A percentile compares a stretch with the other conserved stretches of the same genome.
phyloP scores from a whole-genome alignment of 208 protist genomes.

The Trichomonas gallinae region DNA sequence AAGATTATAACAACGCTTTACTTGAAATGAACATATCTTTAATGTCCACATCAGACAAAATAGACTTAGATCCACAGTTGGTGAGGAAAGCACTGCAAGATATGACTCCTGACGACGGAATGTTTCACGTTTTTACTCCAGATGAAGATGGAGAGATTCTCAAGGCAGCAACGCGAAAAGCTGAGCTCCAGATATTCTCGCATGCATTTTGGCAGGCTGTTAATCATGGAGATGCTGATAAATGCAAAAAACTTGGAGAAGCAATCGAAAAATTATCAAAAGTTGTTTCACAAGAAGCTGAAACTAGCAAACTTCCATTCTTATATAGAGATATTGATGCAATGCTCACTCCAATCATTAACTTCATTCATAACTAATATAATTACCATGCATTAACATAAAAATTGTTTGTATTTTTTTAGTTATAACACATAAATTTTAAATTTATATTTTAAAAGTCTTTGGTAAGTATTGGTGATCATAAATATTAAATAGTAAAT shows the following conservation, averaged over 20 bases:
- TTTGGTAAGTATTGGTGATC: too few relatives aligned
- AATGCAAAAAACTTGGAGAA: neutral
- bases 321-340: neutral
- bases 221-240: neutral
- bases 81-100: neutral
- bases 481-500: too few relatives aligned
- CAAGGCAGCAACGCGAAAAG: neutral
- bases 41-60: neutral
- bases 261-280: neutral
- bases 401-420: too few relatives aligned
- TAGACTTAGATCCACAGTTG: neutral
- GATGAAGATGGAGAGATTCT: neutral
- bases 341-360: neutral
- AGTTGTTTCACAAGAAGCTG: neutral
- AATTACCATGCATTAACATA: too few relatives aligned
- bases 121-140: neutral
- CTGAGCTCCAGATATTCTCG: neutral
- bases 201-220: neutral
- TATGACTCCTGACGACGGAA: neutral
- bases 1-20: neutral
- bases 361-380: neutral
- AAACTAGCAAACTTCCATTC: neutral
- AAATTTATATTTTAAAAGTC: too few relatives aligned
- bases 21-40: neutral
- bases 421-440: too few relatives aligned